phyloP scores from a whole-genome alignment of 257 asterid species.

The Solanum paucissectum region DNA sequence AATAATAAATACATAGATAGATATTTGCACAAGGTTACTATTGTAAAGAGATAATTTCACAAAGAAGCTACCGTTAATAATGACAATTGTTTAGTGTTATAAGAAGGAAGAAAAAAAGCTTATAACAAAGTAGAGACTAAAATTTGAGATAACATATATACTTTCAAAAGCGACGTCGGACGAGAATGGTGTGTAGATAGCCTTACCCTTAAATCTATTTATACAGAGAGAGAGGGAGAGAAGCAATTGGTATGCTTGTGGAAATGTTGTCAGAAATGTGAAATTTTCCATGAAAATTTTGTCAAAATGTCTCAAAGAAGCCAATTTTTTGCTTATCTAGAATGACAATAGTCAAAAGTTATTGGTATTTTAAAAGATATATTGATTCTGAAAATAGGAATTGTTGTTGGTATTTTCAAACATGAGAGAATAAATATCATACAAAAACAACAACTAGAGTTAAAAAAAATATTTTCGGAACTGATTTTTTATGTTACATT shows the following conservation, averaged over 20 bases:
- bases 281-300: background rate
- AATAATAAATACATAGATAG: no score
- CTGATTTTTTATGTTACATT: no score
- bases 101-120: no score
- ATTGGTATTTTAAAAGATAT: no score
- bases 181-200: background rate
- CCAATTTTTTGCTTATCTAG: no score
- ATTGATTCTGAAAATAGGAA: no score
- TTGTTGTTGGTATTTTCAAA: no score
- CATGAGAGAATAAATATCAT: background rate
- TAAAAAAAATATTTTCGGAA: no score
- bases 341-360: no score
- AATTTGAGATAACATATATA: background rate
- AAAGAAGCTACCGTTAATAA: background rate
- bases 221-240: background rate
- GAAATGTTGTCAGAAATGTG: background rate
- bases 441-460: background rate
- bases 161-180: no score
- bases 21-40: background rate
- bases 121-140: background rate
- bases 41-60: background rate
- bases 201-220: background rate
- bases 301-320: background rate
- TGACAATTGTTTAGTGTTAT: background rate
- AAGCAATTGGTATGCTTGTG: background rate